Percentiles rank a stretch among this genome's conserved stretches.
Evolutionary conservation across 1,139 yeast species (phyloP).

Genomic region (Meyerozyma athensensis): DNA sequence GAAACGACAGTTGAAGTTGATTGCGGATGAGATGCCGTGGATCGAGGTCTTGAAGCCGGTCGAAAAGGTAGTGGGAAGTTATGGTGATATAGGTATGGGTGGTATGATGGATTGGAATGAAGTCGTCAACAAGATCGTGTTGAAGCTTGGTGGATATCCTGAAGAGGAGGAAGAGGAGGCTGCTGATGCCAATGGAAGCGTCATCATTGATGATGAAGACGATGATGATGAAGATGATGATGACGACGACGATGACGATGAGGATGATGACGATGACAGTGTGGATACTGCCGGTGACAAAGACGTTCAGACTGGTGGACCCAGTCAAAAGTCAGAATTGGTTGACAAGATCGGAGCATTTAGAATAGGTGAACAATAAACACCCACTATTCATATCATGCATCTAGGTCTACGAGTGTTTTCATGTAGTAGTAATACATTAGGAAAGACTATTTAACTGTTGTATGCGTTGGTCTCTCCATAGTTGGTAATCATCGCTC

Average conservation of each 20-base stretch:
- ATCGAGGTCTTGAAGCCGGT: slow-evolving; percentile 85
- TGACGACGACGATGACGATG: slow-evolving; percentile 40
- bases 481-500: slow-evolving; percentile 38
- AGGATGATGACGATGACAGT: slow-evolving; percentile 27
- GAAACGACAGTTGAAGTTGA: slow-evolving; percentile 67
- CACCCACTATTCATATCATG: no score
- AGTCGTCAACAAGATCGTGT: slow-evolving; percentile 77
- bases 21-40: slow-evolving; percentile 88
- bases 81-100: slow-evolving; percentile 95
- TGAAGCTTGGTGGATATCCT: slow-evolving; percentile 85
- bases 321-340: not conserved
- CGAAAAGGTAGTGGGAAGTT: slow-evolving; percentile 87
- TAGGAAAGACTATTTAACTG: slow-evolving; percentile 21
- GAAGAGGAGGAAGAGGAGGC: slow-evolving; percentile 79
- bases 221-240: slow-evolving; percentile 46
- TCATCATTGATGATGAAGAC: slow-evolving; percentile 31
- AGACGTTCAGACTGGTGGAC: not conserved
- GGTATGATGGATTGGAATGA: slow-evolving; percentile 92
- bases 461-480: slow-evolving; percentile 38
- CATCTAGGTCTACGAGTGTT: not conserved
- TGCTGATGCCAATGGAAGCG: slow-evolving; percentile 22
- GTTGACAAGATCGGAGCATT: not conserved
- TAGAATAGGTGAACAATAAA: no score
- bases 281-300: slow-evolving; percentile 35
- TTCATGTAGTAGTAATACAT: not conserved